These are phyloP conservation scores for Chlorella sp. DNA, from an alignment of 139 green algal genomes.

Conservation along the genomic window DNA sequence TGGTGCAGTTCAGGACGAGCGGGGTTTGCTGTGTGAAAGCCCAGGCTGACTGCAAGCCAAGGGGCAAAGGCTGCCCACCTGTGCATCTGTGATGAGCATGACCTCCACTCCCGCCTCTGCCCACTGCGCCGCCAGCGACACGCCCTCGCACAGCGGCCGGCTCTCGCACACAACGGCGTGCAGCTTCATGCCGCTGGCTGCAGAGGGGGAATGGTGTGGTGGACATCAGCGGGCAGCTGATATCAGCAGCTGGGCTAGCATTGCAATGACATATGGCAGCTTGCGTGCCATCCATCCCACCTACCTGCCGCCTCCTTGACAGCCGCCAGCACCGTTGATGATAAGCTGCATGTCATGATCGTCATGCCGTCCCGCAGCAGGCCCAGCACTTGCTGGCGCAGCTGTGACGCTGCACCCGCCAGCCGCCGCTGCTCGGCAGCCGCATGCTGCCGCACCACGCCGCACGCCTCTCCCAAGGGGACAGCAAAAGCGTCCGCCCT, in stretches of 20 bases:
- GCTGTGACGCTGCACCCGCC: not conserved
- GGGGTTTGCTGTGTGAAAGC: too few species aligned
- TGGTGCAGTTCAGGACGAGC: not conserved
- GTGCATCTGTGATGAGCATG: conserved; percentile 56
- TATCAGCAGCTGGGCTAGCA: not conserved
- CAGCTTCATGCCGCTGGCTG: conserved; percentile 15
- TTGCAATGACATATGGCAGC: not conserved
- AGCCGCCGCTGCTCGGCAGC: not conserved
- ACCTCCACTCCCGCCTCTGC: conserved; percentile 35
- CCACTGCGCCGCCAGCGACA: conserved; percentile 25
- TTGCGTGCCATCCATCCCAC: not conserved
- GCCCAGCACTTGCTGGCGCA: not conserved
- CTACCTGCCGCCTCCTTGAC: not conserved
- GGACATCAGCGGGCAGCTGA: not conserved
- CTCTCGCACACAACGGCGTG: conserved; percentile 47
- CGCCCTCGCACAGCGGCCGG: conserved; percentile 52
- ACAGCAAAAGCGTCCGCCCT: conserved; percentile 3
- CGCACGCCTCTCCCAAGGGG: not conserved
- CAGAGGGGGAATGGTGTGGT: not conserved
- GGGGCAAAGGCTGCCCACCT: not conserved
- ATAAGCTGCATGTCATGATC: conserved; percentile 22
- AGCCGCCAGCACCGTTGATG: conserved; percentile 1
- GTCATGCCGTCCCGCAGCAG: conserved; percentile 25
- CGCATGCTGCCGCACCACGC: not conserved
- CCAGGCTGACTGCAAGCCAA: not conserved